Evolutionary conservation across 1,284 basidiomycete species (phyloP), one percentile per base, ranked within the genome.

Genomic region (Heliocybe sulcata): DNA sequence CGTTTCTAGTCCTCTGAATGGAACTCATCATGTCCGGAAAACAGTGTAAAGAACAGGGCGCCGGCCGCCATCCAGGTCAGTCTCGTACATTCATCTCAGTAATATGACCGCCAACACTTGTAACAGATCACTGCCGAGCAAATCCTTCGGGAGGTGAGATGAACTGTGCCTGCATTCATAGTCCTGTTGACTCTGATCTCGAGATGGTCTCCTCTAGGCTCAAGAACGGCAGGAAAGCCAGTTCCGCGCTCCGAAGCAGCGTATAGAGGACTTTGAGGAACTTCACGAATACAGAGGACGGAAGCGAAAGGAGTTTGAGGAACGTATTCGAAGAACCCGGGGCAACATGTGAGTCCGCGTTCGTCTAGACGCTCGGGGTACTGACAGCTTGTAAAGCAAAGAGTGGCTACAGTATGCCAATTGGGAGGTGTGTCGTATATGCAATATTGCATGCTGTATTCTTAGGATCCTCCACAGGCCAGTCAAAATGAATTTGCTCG

Each of bases 231-330:
- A 99, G 77, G 97, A 98, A 66, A 83, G 90, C 22, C 83, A 89
- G 14, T 90, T 94, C 66, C 83, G 85, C 53, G 93, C 94, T 2
- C 94, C 95, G n/a, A 90, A 87, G 64, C 94, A 98, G 68, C 83
- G 92, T 49, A 88, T 99, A 51, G 94, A 98, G 71, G 97, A 99
- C 72, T 92, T 92, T 65, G 97, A 99, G 69, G 97, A 99, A 71
- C 86, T 99, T 38, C 80, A 91, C 69, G 97, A 99, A 72, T 98
- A 97, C 66, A 87, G 93, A 57, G 94, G 93, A 22, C 77, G 97
- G 57, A 98, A 98, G 68, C 80, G 96, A 52, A 94, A 90, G 65
- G 97, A 99, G 69, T 99, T 95, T 61, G 97, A 99, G 72, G 94
- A 97, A 60, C 82, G 93, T 2, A 94, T 99, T 58, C 77, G 96